Base-by-base conservation (phyloP, 345 rosid species). In the Conringia planisiliqua region DNA sequence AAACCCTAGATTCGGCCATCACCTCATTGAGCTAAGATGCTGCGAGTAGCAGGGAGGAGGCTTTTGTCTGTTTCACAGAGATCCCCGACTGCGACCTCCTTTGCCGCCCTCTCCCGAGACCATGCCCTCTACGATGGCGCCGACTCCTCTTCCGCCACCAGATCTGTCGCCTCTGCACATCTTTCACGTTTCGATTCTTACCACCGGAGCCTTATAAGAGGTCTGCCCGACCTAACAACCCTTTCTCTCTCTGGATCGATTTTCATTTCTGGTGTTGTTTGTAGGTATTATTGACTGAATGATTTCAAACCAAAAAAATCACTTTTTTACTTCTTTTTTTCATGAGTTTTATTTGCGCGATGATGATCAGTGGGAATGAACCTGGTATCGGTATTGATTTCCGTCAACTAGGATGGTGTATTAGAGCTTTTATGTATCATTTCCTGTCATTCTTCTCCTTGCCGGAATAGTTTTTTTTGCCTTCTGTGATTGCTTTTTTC, bases 11-110 rank as follows among this genome's bases (percentile, higher is more conserved):
- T 30, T 24, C 36, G 18, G 24, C 59, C 56, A 51, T 78, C 12
- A 38, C 57, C 11, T 40, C 4, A 10, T 56, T 13, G n/a, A 59
- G 58, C 81, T 33, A 77, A 70, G 86, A 92, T 90, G 98, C 80
- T 92, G 77, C 82, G 93, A 55, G 77, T 86, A 42, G 91, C 93
- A n/a, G 94, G 89, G 81, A 90, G 86, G 87, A 90, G 90, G 75
- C 79, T 90, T 64, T 84, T 88, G 4, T 85, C 87, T 70, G 63
- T 82, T 17, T 46, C 82, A 1, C 80, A 86, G 86, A 81, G 80
- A 79, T 71, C 84, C 18, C 62, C 83, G 9, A 82, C 71, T 40
- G 66, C 86, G 13, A 50, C 83, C 62, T 82, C 86, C 54, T 68
- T 83, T 63, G 68, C 78, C 33, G 70, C 74, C 66, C 54, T 82